These are phyloP conservation scores for Harringtonia aguacate DNA, from an alignment of 2,329 filamentous ascomycete species.

Conservation along the genomic window DNA sequence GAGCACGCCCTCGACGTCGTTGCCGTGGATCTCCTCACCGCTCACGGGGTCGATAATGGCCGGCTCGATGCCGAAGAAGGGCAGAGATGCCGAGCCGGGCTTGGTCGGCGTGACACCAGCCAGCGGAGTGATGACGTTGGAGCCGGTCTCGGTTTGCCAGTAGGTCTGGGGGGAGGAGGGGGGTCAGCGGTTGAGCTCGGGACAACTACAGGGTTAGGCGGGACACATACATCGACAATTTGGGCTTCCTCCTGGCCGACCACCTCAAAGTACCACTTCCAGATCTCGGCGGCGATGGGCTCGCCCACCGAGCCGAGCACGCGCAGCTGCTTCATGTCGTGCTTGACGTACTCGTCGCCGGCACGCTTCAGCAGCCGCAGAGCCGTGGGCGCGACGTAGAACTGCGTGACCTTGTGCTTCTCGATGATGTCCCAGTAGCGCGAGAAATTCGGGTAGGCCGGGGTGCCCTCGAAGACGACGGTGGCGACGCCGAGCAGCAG, in stretches of 20 bases:
- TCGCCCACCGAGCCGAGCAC: slow-evolving; percentile 93
- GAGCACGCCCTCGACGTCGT: slow-evolving; percentile 93
- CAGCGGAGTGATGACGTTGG: slow-evolving; percentile 87
- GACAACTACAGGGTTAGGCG: neutral
- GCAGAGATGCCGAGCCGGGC: slow-evolving; percentile 87
- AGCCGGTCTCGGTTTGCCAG: slow-evolving; percentile 99
- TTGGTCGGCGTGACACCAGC: slow-evolving; percentile 93
- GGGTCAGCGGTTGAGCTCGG: neutral
- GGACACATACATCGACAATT: slow-evolving; percentile 72
- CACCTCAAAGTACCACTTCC: slow-evolving; percentile 98
- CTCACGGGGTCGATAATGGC: slow-evolving; percentile 95
- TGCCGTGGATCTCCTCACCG: slow-evolving; percentile 84
- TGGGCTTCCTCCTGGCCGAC: slow-evolving; percentile 92
- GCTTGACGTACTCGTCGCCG: slow-evolving; percentile 83
- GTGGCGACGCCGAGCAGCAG: slow-evolving; percentile 87
- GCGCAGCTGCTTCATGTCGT: slow-evolving; percentile 78
- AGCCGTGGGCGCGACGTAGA: slow-evolving; percentile 95
- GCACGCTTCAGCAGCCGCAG: slow-evolving; percentile 90
- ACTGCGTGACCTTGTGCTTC: slow-evolving; percentile 90
- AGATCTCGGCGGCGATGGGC: slow-evolving; percentile 94
- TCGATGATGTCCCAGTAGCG: slow-evolving; percentile 98
- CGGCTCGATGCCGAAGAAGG: slow-evolving; percentile 97
- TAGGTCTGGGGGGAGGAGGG: slow-evolving; percentile 57
- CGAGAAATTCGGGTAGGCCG: slow-evolving; percentile 94
- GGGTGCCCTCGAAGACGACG: slow-evolving; percentile 95